These are phyloP conservation scores for Clarireedia homoeocarpa DNA, from an alignment of 2,329 filamentous ascomycete species.

Conservation along the genomic window DNA sequence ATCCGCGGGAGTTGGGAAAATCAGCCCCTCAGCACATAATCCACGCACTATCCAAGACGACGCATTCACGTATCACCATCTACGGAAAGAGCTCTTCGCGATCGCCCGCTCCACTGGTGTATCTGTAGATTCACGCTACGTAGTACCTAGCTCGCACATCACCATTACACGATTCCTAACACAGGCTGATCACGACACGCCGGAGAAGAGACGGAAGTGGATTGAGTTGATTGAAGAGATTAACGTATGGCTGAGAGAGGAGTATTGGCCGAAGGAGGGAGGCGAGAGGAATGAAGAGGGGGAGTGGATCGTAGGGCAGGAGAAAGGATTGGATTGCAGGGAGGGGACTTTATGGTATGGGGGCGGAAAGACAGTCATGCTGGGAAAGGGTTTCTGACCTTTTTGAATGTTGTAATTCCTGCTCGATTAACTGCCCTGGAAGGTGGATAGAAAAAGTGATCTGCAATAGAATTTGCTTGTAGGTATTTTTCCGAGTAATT, in stretches of 20 bases:
- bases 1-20: too few species aligned
- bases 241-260: slow-evolving; percentile 64
- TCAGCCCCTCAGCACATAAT: slow-evolving; percentile 11
- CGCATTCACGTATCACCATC: slow-evolving; percentile 80
- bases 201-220: slow-evolving; percentile 47
- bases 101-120: slow-evolving; percentile 54
- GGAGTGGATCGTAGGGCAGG: slow-evolving; percentile 84
- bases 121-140: slow-evolving; percentile 70
- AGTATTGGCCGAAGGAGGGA: slow-evolving; percentile 56
- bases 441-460: background rate
- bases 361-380: slow-evolving; percentile 61
- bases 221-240: slow-evolving; percentile 65
- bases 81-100: slow-evolving; percentile 70
- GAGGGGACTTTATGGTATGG: slow-evolving; percentile 82
- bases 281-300: slow-evolving; percentile 39
- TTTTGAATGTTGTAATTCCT: background rate
- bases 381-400: slow-evolving; percentile 51
- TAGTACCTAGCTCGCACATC: slow-evolving; percentile 83
- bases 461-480: too few species aligned
- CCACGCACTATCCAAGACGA: slow-evolving; percentile 43
- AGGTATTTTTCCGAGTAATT: too few species aligned
- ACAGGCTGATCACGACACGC: slow-evolving; percentile 52
- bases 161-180: slow-evolving; percentile 77
- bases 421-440: background rate
- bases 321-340: slow-evolving; percentile 69